Conservation (phyloP, 2,329 filamentous ascomycete genomes). For the Penicillium rolfsii region DNA sequence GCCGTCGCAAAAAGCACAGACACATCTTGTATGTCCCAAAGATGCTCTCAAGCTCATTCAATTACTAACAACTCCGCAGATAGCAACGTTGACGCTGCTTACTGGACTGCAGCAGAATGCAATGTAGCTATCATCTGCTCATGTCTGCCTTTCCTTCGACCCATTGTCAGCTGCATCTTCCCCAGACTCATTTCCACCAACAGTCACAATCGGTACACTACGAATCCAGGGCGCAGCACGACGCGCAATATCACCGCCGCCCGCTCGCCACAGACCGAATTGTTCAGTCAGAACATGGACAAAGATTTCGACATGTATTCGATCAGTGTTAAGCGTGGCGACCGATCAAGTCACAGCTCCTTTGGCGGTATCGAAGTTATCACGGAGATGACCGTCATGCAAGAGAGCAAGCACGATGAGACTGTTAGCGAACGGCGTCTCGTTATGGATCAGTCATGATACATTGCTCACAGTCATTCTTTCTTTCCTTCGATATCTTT, state of each 20-base stretch:
- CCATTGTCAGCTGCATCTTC: slow-evolving; percentile 44
- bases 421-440: slow-evolving; percentile 29
- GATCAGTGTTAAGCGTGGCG: slow-evolving; percentile 33
- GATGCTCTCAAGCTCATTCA: background rate
- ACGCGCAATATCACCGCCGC: slow-evolving; percentile 17
- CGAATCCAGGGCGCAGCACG: slow-evolving; percentile 20
- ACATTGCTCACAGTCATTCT: background rate
- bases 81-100: slow-evolving; percentile 45
- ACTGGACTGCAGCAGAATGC: slow-evolving; percentile 50
- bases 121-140: slow-evolving; percentile 49
- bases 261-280: slow-evolving; percentile 25
- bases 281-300: slow-evolving; percentile 26
- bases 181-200: slow-evolving; percentile 39
- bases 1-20: slow-evolving; percentile 32
- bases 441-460: slow-evolving; percentile 27
- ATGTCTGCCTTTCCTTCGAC: slow-evolving; percentile 46
- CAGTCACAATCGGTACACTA: slow-evolving; percentile 31
- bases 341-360: slow-evolving; percentile 16
- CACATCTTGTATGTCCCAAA: slow-evolving; percentile 30
- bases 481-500: background rate
- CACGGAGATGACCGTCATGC: slow-evolving; percentile 35
- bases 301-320: slow-evolving; percentile 35
- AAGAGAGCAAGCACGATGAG: slow-evolving; percentile 28
- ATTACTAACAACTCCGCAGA: slow-evolving; percentile 22
- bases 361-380: slow-evolving; percentile 37